Percentiles rank a stretch among this genome's conserved stretches.
These are phyloP conservation scores for Ophiosphaerella herpotricha DNA, from an alignment of 2,329 filamentous ascomycete species.

Conservation along the genomic window DNA sequence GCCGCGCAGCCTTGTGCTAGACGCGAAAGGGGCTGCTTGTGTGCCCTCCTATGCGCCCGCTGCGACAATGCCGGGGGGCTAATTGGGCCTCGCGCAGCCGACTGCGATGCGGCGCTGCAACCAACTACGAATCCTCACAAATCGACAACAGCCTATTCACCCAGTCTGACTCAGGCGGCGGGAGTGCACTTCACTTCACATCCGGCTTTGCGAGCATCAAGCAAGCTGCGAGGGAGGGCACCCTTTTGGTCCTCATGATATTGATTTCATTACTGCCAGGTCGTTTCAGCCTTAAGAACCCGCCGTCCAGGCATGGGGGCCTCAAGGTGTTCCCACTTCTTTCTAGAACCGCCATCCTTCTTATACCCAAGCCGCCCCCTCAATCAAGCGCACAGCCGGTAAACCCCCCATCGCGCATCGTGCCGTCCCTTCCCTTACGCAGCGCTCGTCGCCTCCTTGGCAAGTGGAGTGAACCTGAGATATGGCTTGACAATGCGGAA, in stretches of 20 bases:
- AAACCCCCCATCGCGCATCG: background rate
- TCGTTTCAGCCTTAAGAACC: constrained; percentile 26
- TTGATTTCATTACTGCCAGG: constrained; percentile 8
- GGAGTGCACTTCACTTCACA: no score
- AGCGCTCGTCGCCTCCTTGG: constrained; percentile 62
- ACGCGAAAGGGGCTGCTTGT: background rate
- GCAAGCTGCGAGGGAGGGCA: no score
- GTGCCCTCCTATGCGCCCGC: background rate
- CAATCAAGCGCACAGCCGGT: background rate
- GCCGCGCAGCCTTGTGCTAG: constrained; percentile 1
- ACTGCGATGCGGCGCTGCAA: background rate
- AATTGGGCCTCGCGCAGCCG: background rate
- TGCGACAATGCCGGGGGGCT: constrained; percentile 1
- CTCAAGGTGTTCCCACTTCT: constrained; percentile 14
- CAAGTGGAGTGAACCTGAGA: constrained; percentile 63
- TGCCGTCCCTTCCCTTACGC: constrained; percentile 15
- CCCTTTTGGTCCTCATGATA: no score
- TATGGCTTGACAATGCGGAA: constrained; percentile 67
- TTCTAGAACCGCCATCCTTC: constrained; percentile 28
- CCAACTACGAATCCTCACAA: background rate
- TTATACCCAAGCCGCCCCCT: constrained; percentile 6
- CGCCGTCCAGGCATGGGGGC: constrained; percentile 1
- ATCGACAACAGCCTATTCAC: constrained; percentile 4
- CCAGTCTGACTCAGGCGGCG: background rate
- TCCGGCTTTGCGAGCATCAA: no score